Conservation (phyloP, 2,329 filamentous ascomycete species). For the Pseudonectria foliicola region DNA sequence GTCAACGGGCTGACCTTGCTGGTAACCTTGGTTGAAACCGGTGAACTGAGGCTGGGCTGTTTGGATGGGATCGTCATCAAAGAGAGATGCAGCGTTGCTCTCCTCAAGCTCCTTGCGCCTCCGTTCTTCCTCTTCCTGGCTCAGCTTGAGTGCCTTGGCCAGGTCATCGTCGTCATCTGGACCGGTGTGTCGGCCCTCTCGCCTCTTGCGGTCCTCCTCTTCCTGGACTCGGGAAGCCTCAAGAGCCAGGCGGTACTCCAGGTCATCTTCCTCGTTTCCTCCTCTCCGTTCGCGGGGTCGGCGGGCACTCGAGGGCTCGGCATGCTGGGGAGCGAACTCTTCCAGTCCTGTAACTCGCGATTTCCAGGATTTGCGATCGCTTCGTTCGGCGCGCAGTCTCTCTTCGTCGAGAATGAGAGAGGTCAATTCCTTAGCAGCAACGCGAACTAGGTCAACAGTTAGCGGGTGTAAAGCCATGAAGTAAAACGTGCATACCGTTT, state of each 20-base stretch:
- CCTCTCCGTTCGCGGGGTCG: constrained; percentile 43
- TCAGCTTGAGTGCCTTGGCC: constrained; percentile 89
- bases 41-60: constrained; percentile 65
- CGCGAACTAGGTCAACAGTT: constrained; percentile 58
- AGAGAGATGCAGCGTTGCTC: constrained; percentile 77
- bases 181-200: constrained; percentile 52
- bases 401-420: constrained; percentile 90
- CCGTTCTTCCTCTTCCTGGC: constrained; percentile 88
- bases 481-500: constrained; percentile 60
- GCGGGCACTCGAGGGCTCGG: constrained; percentile 33
- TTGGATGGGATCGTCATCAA: constrained; percentile 68
- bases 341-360: constrained; percentile 91
- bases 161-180: constrained; percentile 76
- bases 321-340: constrained; percentile 54
- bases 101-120: constrained; percentile 82
- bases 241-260: constrained; percentile 83
- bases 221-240: constrained; percentile 94
- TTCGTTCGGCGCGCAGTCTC: constrained; percentile 79
- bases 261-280: constrained; percentile 70
- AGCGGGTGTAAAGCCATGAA: constrained; percentile 8
- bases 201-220: constrained; percentile 76
- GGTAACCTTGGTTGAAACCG: constrained; percentile 93
- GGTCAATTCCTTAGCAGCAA: constrained; percentile 93
- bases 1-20: constrained; percentile 92
- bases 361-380: constrained; percentile 92